Evolutionary conservation across 352 stramenopile species (phyloP).

Genomic region (Phytopythium sindhum): DNA sequence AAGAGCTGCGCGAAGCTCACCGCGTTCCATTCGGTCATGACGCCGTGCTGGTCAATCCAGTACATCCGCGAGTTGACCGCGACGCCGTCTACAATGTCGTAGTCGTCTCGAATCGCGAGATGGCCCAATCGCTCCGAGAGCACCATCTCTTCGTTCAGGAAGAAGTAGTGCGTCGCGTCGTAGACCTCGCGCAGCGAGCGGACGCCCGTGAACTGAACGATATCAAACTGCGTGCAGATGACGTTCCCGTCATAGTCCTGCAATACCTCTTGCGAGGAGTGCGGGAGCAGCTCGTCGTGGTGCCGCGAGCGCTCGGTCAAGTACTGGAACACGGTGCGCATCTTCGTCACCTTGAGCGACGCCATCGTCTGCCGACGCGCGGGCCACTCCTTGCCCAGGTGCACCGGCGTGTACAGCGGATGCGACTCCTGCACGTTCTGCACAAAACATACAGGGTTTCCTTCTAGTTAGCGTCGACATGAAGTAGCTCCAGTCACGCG

Average conservation of each 20-base stretch:
- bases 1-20: conserved; percentile 24
- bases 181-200: conserved; percentile 28
- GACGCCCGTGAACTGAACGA: conserved; percentile 23
- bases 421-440: conserved; percentile 18
- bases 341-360: conserved; percentile 13
- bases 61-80: conserved; percentile 25
- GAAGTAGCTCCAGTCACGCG: background rate
- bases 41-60: conserved; percentile 16
- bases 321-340: conserved; percentile 23
- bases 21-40: conserved; percentile 23
- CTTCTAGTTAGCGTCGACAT: background rate
- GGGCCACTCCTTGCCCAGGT: conserved; percentile 18
- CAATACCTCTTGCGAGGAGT: conserved; percentile 24
- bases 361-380: conserved; percentile 17
- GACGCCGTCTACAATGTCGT: conserved; percentile 22
- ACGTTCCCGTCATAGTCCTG: conserved; percentile 25
- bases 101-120: conserved; percentile 35
- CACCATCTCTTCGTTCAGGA: conserved; percentile 38
- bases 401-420: conserved; percentile 24
- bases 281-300: conserved; percentile 12
- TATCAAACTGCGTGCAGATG: conserved; percentile 27
- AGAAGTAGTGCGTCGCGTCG: conserved; percentile 26
- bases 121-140: conserved; percentile 29
- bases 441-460: background rate
- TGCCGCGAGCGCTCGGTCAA: conserved; percentile 12